Base-by-base conservation (phyloP, 441 rosid genomes). In the Erodium trifolium region DNA sequence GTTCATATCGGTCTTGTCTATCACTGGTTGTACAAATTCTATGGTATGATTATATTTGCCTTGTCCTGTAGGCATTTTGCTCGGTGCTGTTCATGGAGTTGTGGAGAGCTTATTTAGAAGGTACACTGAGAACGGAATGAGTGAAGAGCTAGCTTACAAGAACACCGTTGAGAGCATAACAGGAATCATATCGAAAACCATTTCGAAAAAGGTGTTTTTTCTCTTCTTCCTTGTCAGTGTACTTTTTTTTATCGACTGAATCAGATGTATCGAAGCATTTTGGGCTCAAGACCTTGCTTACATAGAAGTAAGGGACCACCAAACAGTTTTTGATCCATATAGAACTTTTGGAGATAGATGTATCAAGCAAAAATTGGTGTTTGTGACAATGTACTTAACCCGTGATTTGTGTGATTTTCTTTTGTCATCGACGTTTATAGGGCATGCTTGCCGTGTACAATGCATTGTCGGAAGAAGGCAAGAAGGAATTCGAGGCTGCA, bases 131-230 rank as follows among this genome's bases (percentile, higher is more conserved):
- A 81, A 85, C 69, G 93, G 95, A 68, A 89, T 88, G 99, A 79
- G 79, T 4, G 97, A 89, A 69, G 91, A 89, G 10, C 72, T 78
- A 66, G 97, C 97, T 64, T 93, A 86, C 88, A 86, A 86, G 75
- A 93, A 93, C 69, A 93, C 97, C 3, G 99, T 93, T 62, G 99
- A 93, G 84, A 78, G 97, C 80, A 85, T 93, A 62, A 89, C 96
- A 2, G 96, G 99, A 78, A 88, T 74, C 37, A 78, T 91, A 39
- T 91, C 97, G 0, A 91, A 77, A 75, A 89, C 87, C 19, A 91
- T 93, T 74, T 93, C 97, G 59, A 88, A 92, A 4, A 75, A 91
- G 95, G 96, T 86, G 70, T 34, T 47, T 47, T 12, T 12, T 47
- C 51, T 47, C 4, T 47, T 9, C n/a, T 47, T 12, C 53, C n/a